phyloP scores from a whole-genome alignment of 192 early-diverging fungal species.

The Thamnidium elegans region DNA sequence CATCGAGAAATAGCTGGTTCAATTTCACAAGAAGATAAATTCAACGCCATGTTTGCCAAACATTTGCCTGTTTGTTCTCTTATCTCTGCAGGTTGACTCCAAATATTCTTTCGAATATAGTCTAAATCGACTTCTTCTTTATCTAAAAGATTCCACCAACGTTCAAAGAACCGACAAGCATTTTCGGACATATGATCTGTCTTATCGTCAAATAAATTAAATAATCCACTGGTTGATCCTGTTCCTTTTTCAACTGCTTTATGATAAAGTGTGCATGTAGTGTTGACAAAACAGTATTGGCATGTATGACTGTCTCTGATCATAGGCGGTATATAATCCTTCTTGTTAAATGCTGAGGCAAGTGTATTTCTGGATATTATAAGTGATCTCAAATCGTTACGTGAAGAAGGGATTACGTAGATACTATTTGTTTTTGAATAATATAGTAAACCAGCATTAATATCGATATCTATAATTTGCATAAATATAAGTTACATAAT shows the following conservation, averaged over 20 bases:
- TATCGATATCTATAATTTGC: constrained; percentile 51
- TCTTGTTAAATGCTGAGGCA: constrained; percentile 49
- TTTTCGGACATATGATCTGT: constrained; percentile 55
- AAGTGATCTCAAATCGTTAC: constrained; percentile 68
- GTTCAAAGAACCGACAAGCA: constrained; percentile 69
- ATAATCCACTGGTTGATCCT: constrained; percentile 53
- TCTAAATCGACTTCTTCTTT: constrained; percentile 72
- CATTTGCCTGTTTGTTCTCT: constrained; percentile 45
- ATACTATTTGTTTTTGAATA: constrained; percentile 74
- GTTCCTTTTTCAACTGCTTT: constrained; percentile 69
- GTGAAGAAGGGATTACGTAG: constrained; percentile 53
- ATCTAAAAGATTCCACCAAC: constrained; percentile 75
- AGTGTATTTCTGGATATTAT: constrained; percentile 76
- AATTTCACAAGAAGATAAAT: not conserved
- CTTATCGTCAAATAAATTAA: constrained; percentile 56
- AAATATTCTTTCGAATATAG: constrained; percentile 64
- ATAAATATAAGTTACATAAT: constrained; percentile 2
- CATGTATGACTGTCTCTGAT: constrained; percentile 60
- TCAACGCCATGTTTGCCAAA: not conserved
- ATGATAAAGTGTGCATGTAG: constrained; percentile 72
- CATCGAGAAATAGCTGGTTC: not conserved
- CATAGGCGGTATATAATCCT: constrained; percentile 65
- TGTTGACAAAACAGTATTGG: constrained; percentile 58
- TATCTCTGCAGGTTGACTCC: constrained; percentile 43
- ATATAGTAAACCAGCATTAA: constrained; percentile 68